Conservation (phyloP, 1,139 yeast genomes). For the Candida tunisiensis region DNA sequence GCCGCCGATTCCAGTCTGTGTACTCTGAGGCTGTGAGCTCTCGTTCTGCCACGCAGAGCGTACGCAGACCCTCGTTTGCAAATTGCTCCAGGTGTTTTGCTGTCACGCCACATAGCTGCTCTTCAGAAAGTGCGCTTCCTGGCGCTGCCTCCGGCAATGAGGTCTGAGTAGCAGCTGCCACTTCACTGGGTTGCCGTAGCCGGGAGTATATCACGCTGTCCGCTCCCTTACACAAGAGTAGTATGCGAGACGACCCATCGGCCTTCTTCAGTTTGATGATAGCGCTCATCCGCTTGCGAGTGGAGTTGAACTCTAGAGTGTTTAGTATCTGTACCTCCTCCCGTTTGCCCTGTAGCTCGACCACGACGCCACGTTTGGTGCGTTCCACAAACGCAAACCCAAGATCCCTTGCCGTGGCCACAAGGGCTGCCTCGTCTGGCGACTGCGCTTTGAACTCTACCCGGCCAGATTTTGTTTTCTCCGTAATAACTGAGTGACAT, state of each 20-base stretch:
- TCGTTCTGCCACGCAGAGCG: constrained; percentile 79
- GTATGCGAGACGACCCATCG: constrained; percentile 28
- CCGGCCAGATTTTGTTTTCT: constrained; percentile 35
- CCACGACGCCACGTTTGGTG: constrained; percentile 49
- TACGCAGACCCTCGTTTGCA: constrained; percentile 95
- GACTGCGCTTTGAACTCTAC: constrained; percentile 78
- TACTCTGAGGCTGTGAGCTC: constrained; percentile 49
- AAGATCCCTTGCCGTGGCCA: constrained; percentile 80
- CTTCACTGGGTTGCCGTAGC: constrained; percentile 26
- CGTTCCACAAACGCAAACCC: constrained; percentile 73
- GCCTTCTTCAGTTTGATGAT: constrained; percentile 45
- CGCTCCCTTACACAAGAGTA: constrained; percentile 82
- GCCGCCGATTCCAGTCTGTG: constrained; percentile 48
- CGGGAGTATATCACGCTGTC: constrained; percentile 80
- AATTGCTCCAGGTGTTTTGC: constrained; percentile 80
- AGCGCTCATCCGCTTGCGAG: constrained; percentile 94
- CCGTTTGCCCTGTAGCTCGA: constrained; percentile 61
- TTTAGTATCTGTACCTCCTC: constrained; percentile 61
- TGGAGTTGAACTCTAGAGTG: constrained; percentile 71
- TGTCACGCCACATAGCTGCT: constrained; percentile 44
- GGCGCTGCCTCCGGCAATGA: too few species aligned
- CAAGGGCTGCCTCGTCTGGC: constrained; percentile 98
- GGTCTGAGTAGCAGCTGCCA: constrained; percentile 19
- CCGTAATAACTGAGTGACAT: constrained; percentile 88
- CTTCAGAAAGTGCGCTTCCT: too few species aligned